phyloP scores from a whole-genome alignment of 2,329 filamentous ascomycete genomes.

The Paecilomyces formosus region DNA sequence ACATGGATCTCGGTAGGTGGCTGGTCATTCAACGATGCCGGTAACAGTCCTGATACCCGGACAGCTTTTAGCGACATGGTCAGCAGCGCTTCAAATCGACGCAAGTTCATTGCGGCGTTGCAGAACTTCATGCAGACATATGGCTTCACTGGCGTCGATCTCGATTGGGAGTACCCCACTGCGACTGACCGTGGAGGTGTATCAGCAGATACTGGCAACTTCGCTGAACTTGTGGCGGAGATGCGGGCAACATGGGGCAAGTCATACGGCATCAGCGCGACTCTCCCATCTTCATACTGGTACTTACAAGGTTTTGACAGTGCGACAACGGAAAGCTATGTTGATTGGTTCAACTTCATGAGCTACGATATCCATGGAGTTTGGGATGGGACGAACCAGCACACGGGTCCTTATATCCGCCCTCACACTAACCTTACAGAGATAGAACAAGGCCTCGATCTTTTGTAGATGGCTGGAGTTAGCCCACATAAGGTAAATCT shows the following conservation, averaged over 20 bases:
- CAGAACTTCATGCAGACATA: no score
- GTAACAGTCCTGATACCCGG: not conserved
- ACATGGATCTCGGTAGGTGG: not conserved
- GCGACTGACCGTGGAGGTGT: no score
- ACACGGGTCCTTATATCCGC: conserved; percentile 9
- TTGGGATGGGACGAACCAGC: conserved; percentile 13
- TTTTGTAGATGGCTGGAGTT: conserved; percentile 19
- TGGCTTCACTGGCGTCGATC: no score
- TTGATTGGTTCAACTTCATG: conserved; percentile 11
- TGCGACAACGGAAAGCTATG: conserved; percentile 3
- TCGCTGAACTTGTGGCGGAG: no score
- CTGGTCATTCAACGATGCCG: not conserved
- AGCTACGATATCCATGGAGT: conserved; percentile 22
- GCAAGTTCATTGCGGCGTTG: no score
- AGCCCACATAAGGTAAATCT: conserved; percentile 18
- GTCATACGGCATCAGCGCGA: not conserved
- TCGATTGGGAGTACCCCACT: no score
- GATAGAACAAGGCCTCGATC: conserved; percentile 18
- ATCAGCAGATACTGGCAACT: no score
- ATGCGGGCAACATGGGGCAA: no score
- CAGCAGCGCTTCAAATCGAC: no score
- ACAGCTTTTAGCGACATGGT: no score
- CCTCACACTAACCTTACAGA: conserved; percentile 25
- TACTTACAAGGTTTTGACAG: conserved; percentile 21
- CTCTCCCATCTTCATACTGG: not conserved